Evolutionary conservation across 805 yeast genomes (phyloP).

Genomic region (Clavispora asparagi): DNA sequence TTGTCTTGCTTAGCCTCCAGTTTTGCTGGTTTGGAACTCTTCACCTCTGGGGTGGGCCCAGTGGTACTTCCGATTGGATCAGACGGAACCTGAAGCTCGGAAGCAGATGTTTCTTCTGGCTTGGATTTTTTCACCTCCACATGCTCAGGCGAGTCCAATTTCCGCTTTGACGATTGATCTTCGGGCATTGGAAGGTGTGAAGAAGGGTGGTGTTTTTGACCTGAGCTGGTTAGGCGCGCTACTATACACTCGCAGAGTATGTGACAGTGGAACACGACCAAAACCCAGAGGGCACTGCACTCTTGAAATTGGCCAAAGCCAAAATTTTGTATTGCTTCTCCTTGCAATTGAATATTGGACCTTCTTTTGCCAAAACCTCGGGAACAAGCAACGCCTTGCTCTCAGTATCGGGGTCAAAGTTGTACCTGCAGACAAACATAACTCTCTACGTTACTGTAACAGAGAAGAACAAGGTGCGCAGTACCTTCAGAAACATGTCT

Average conservation of each 20-base stretch:
- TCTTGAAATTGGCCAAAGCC: too few relatives aligned
- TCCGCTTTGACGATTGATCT: conserved; percentile 1
- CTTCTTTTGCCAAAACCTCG: too few relatives aligned
- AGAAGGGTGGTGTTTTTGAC: neutral
- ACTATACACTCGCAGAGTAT: neutral
- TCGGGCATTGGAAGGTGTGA: neutral
- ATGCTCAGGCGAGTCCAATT: neutral
- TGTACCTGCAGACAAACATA: neutral
- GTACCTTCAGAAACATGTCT: neutral
- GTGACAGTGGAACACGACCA: neutral
- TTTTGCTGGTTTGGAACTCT: neutral
- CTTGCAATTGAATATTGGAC: too few relatives aligned
- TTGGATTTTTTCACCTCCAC: neutral
- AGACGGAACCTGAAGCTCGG: neutral
- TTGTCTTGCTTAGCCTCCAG: neutral
- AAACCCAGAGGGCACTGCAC: too few relatives aligned
- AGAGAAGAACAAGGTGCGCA: too few relatives aligned
- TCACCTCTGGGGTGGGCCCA: neutral
- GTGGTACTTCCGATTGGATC: neutral
- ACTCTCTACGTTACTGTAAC: too few relatives aligned
- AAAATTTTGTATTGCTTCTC: too few relatives aligned
- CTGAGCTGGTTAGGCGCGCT: neutral
- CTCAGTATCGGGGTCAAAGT: too few relatives aligned
- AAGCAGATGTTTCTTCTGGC: neutral
- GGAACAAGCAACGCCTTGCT: too few relatives aligned